Evolutionary conservation across 441 rosid species (phyloP), one percentile per base, ranked within the genome.

Genomic region (Isatis lusitanica): DNA sequence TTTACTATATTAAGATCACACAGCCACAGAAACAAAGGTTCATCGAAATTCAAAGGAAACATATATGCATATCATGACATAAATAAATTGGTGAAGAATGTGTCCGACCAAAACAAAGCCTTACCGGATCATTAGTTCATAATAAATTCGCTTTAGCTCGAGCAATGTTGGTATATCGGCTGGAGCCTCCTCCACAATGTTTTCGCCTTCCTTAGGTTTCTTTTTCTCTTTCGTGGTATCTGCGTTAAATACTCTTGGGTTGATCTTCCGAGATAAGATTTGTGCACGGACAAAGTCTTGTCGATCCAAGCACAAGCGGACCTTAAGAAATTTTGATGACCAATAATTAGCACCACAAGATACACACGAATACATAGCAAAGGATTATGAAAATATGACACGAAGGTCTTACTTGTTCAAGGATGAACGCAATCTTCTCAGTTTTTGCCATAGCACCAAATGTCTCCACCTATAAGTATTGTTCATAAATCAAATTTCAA

Each of bases 371-470:
- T 4, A 38, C 46, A 42, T 17, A 62, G 36, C 63, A 21, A 39
- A 51, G 5, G 26, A 52, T 13, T 30, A 40, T 31, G 1, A 39
- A 6, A 16, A 61, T 5, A 64, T 7, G 44, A 56, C 26, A 57
- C 0, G 15, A 30, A 18, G 24, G 26, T 8, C 78, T 5, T 51
- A 67, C 78, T 74, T 74, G 78, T 42, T 74, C 78, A 61, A 74
- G 99, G 73, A 94, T 92, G 78, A 92, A 89, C 3, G 97, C 96
- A 73, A 94, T 92, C 83, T 92, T 94, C 86, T 94, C 98, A 24
- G 97, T 90, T 81, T 92, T 94, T 17, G 97, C 99, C 99, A 94
- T 89, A 53, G 98, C 94, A 74, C 98, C 94, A 87, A 94, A 94
- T 38, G 97, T 94, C 83, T 92, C 99, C 81, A 94, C 99, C 97